Base-by-base conservation (phyloP, 164 flowering plant genomes). In the Dillenia suffruticosa region DNA sequence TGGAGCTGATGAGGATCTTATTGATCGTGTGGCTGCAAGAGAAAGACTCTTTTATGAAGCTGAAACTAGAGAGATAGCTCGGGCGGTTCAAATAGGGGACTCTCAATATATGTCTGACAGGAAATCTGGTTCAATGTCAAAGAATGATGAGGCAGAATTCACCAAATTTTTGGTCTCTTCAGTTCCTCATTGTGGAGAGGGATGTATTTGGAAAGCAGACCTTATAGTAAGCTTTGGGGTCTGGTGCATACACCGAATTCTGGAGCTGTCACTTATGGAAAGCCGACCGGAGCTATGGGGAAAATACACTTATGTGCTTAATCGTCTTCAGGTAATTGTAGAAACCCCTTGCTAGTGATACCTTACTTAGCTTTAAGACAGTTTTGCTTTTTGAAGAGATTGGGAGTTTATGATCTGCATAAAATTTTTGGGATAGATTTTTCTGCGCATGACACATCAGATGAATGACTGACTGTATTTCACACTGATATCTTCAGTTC, bases 261-360 rank as follows among this genome's bases (percentile, higher is more conserved):
- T 94, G 64, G 96, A 86, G 58, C 82, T 94, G 47, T 88, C 99
- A 50, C 82, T 86, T n/a, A 84, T 92, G 96, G 99, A 94, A 76
- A 94, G 99, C 76, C 82, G 99, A 58, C 99, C 99, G 2, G 97
- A 94, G 71, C 80, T 94, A 5, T 94, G 99, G 99, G 99, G 99
- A 15, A 91, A 91, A 65, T 94, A 94, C 60, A 94, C 99, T 54
- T 94, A 85, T 15, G 96, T 94, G 19, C 89, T 94, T 26, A 94
- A 94, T 67, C 99, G 92, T 51, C 97, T 94, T 59, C 99, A 94
- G 96, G 99, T 94, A 81, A 60, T 59, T 51, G 15, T 17, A 13
- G 26, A 56, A 11, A 48, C 12, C 56, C 12, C 53, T 9, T 12
- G 46, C 45, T 12, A 44, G 9, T 53, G n/a, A 12, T 45, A n/a